Evolutionary conservation across 208 protist genomes (phyloP).

Genomic region (Wallacemonas sp.): DNA sequence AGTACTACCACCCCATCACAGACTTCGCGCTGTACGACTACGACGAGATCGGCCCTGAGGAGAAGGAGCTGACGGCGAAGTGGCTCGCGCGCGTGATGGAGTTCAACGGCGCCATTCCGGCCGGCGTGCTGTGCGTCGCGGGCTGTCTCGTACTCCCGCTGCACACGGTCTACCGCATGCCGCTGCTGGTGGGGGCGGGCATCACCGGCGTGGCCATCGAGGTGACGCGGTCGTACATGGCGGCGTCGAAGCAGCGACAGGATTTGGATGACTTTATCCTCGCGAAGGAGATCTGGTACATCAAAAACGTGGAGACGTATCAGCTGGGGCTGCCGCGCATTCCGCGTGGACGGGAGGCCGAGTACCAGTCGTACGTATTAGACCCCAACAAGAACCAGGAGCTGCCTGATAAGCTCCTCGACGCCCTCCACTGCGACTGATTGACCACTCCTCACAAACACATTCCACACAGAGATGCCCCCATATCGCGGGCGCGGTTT

Average conservation of each 20-base stretch:
- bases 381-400: conserved; percentile 25
- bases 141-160: conserved; percentile 78
- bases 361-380: conserved; percentile 74
- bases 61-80: conserved; percentile 78
- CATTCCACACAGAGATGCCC: not conserved
- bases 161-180: conserved; percentile 81
- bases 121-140: conserved; percentile 59
- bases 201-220: conserved; percentile 74
- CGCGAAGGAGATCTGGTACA: conserved; percentile 91
- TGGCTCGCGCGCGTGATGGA: conserved; percentile 87
- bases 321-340: conserved; percentile 83
- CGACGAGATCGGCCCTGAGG: conserved; percentile 81
- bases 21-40: conserved; percentile 89
- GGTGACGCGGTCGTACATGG: conserved; percentile 76
- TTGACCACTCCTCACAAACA: not conserved
- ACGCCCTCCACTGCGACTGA: conserved; percentile 39
- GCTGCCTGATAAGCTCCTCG: conserved; percentile 55
- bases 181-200: conserved; percentile 62
- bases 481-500: no score
- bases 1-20: conserved; percentile 86
- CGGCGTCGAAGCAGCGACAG: conserved; percentile 71
- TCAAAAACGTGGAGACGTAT: conserved; percentile 90
- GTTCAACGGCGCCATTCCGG: conserved; percentile 77
- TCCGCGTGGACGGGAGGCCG: conserved; percentile 62
- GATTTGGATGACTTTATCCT: conserved; percentile 89